These are phyloP conservation scores for Lachnellula subtilissima DNA, from an alignment of 2,329 filamentous ascomycete genomes.

Conservation along the genomic window DNA sequence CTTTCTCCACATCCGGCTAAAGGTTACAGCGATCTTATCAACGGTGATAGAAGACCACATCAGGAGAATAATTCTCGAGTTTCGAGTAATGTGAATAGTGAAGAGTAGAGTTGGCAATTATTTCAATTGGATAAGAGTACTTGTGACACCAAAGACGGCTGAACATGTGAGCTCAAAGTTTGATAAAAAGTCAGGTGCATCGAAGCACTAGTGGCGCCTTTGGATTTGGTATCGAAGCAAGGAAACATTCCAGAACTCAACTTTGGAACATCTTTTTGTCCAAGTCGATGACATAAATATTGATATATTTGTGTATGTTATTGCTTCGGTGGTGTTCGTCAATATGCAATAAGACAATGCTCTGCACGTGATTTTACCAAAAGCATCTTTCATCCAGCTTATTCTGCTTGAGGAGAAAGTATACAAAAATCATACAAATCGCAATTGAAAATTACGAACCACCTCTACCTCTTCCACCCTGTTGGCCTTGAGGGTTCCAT, in stretches of 20 bases:
- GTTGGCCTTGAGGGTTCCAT: constrained; percentile 20
- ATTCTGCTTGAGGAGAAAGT: constrained; percentile 3
- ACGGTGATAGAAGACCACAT: constrained; percentile 17
- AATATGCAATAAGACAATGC: neutral
- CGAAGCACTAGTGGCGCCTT: too few relatives aligned
- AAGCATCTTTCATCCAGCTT: constrained; percentile 1
- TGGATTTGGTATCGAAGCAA: neutral
- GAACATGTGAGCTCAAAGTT: too few relatives aligned
- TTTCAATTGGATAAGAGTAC: neutral
- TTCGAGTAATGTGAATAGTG: neutral
- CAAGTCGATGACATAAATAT: neutral
- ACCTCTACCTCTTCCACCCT: constrained; percentile 12
- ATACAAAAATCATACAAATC: constrained; percentile 13
- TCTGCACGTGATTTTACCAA: constrained; percentile 1
- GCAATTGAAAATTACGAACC: constrained; percentile 2
- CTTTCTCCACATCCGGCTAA: constrained; percentile 25
- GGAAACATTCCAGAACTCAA: neutral
- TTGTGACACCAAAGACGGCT: neutral
- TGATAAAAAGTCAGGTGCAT: neutral
- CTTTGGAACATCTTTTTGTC: neutral
- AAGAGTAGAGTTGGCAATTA: neutral
- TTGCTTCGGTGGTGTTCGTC: constrained; percentile 1
- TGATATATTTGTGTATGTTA: neutral
- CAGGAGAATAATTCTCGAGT: constrained; percentile 11
- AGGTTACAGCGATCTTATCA: constrained; percentile 7